Base-by-base conservation (phyloP, 495 filamentous ascomycete species). In the Talaromyces ruber region DNA sequence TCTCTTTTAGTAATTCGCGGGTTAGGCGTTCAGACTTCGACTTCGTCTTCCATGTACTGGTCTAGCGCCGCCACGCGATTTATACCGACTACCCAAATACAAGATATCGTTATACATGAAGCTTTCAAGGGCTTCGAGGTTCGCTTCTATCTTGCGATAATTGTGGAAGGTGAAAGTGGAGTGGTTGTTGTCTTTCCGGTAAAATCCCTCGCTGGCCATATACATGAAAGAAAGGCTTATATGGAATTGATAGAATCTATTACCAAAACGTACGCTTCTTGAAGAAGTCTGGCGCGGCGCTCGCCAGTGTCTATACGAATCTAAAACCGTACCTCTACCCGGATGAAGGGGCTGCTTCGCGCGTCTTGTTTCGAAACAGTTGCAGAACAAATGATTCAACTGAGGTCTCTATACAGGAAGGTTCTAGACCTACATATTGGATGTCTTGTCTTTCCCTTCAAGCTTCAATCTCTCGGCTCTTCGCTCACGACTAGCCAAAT, bases 91-190 rank as follows among this genome's bases (percentile, higher is more conserved):
- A 89, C 86, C 2, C 84, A 89, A 69, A 95, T 98, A 45, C 87
- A 89, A 60, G 94, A 98, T 74, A 87, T 98, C 61, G 82, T 97
- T 61, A 89, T 99, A 52, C 91, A 97, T 72, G 94, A 99, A 73
- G 94, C 93, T 32, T 98, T 98, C 75, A 84, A 84, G 63, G 93
- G 94, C 45, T 95, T 96, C 70, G 91, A 92, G 73, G 93, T 97
- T 54, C 78, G 88, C 59, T 95, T 91, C 71, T 96, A 96, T 72
- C 77, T 99, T 14, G 85, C 88, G 9, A 89, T 98, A 11, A 87
- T 97, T 64, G 93, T 98, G 54, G 89, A 96, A 68, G 93, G 89
- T 39, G 94, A 98, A 75, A 84, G 86, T 61, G 86, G 90, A 59
- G 84, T 94, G 14, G 87, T 96, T 9, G 93, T 99, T 29, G 92